These are phyloP conservation scores for Ceratobasidium sp. DNA, from an alignment of 1,284 basidiomycete species.

Conservation along the genomic window DNA sequence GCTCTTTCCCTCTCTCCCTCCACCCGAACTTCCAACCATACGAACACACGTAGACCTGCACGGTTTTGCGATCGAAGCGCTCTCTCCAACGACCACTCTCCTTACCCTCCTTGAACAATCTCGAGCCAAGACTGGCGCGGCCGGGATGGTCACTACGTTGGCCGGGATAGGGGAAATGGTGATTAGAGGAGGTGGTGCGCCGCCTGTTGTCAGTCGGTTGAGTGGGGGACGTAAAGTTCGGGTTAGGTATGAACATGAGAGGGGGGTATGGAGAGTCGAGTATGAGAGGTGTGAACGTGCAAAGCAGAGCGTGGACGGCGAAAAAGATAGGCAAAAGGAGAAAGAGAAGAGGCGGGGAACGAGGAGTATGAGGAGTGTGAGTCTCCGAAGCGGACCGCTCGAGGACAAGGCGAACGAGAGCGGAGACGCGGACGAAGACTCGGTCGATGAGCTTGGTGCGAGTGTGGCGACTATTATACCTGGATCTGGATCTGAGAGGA, in stretches of 20 bases:
- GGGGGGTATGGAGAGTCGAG: constrained; percentile 84
- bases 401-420: constrained; percentile 1
- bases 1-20: constrained; percentile 85
- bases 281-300: constrained; percentile 76
- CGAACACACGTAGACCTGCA: constrained; percentile 95
- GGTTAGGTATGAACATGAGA: constrained; percentile 90
- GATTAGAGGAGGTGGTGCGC: constrained; percentile 90
- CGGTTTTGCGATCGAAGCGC: constrained; percentile 96
- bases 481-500: no score
- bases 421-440: not conserved
- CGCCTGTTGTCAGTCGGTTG: constrained; percentile 89
- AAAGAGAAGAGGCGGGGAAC: not conserved
- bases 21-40: constrained; percentile 81
- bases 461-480: constrained; percentile 40
- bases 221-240: constrained; percentile 81
- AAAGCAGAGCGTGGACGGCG: not conserved
- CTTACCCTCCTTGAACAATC: constrained; percentile 97
- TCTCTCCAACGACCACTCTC: constrained; percentile 95
- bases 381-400: not conserved
- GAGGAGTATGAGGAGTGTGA: not conserved
- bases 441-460: constrained; percentile 19
- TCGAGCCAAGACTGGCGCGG: constrained; percentile 96
- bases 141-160: constrained; percentile 88
- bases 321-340: not conserved
- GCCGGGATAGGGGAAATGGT: constrained; percentile 94